Conservation (phyloP, 345 rosid species). For the Syzygium aqueum region DNA sequence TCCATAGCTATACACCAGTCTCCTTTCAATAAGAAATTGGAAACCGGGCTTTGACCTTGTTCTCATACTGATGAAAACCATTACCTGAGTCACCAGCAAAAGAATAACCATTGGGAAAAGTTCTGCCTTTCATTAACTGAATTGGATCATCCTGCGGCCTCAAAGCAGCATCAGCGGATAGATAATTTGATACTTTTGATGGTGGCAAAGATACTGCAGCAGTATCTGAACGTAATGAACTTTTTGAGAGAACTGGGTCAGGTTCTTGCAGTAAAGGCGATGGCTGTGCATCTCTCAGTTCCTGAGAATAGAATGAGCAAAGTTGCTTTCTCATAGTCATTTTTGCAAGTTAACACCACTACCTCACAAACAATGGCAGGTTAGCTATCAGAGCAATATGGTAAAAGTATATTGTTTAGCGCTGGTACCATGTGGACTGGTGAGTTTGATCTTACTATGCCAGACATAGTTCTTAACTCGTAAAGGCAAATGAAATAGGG, state of each 20-base stretch:
- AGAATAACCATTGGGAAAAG: background rate
- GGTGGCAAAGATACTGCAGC: background rate
- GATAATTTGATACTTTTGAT: background rate
- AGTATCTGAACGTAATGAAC: background rate
- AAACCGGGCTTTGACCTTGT: background rate
- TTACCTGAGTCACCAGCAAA: constrained; percentile 7
- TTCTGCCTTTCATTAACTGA: background rate
- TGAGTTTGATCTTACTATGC: background rate
- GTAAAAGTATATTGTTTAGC: background rate
- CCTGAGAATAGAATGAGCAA: background rate
- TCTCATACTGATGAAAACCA: background rate
- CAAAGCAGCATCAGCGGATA: background rate
- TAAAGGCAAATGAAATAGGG: background rate
- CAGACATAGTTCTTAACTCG: background rate
- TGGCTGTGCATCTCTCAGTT: background rate
- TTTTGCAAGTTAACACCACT: background rate
- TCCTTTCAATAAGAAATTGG: background rate
- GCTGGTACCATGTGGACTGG: background rate
- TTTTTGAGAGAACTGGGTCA: background rate
- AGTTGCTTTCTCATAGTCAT: background rate
- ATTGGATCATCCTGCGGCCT: background rate
- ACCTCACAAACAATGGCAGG: background rate
- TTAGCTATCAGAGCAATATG: background rate
- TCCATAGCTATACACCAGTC: background rate
- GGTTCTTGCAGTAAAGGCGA: background rate